Conservation (phyloP, 1,284 basidiomycete genomes). For the Cystobasidium pallidum region DNA sequence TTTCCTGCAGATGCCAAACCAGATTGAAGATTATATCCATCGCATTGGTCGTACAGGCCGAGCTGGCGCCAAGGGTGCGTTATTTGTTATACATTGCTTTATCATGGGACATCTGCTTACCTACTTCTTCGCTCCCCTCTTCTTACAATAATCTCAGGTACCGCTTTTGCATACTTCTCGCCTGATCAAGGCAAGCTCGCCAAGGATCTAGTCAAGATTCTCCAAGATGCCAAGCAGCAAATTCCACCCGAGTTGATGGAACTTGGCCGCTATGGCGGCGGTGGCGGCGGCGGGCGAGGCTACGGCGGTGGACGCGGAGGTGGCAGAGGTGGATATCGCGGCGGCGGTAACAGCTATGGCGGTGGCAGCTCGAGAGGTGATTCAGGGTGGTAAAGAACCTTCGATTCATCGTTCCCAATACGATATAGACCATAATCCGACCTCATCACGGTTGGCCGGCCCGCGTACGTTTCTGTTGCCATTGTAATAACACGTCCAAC, state of each 20-base stretch:
- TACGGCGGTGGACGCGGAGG: constrained; percentile 54
- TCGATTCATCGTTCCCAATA: no score
- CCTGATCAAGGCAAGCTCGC: constrained; percentile 83
- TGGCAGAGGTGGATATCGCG: constrained; percentile 55
- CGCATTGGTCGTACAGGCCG: constrained; percentile 80
- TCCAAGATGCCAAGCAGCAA: constrained; percentile 85
- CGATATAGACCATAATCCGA: no score
- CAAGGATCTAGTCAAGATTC: constrained; percentile 83
- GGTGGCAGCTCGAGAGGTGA: constrained; percentile 45
- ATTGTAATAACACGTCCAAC: constrained; percentile 1
- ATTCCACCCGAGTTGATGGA: constrained; percentile 90
- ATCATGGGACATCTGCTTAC: no score
- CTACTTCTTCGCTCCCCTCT: no score
- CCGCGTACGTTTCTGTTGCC: no score
- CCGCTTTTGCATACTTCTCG: constrained; percentile 50
- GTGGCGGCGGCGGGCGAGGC: constrained; percentile 50
- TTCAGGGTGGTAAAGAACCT: background rate
- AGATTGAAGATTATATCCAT: constrained; percentile 53
- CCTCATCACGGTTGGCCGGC: no score
- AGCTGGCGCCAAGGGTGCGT: constrained; percentile 59
- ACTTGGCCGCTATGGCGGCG: constrained; percentile 66
- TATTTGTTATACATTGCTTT: no score
- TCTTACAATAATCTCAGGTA: constrained; percentile 52
- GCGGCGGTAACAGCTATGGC: constrained; percentile 56
- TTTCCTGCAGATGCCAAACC: constrained; percentile 49